Evolutionary conservation across 2,329 filamentous ascomycete species (phyloP).

Genomic region (Alternaria incomplexa): DNA sequence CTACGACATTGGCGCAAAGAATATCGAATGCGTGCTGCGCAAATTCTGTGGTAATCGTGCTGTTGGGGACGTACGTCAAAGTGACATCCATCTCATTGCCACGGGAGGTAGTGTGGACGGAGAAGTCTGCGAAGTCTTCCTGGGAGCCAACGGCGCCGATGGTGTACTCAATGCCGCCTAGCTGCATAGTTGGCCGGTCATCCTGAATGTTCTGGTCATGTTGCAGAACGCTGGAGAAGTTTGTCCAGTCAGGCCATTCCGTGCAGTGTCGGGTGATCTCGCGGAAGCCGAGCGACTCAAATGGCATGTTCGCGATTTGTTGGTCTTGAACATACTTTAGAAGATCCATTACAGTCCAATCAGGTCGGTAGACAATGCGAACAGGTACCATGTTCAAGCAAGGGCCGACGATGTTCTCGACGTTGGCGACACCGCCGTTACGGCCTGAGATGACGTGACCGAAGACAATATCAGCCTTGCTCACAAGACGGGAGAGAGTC

Average conservation of each 20-base stretch:
- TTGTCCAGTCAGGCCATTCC: constrained; percentile 47
- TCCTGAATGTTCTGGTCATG: constrained; percentile 41
- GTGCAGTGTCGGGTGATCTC: constrained; percentile 45
- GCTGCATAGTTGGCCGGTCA: constrained; percentile 57
- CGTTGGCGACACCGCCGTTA: constrained; percentile 44
- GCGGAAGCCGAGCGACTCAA: constrained; percentile 42
- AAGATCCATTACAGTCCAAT: constrained; percentile 48
- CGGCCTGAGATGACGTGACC: constrained; percentile 52
- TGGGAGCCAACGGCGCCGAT: constrained; percentile 38
- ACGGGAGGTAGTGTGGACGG: constrained; percentile 34
- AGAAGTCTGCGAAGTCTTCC: constrained; percentile 45
- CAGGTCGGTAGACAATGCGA: constrained; percentile 43
- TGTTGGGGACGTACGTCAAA: constrained; percentile 42
- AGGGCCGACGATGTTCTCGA: constrained; percentile 50
- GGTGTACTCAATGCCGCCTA: constrained; percentile 44
- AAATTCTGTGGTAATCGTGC: constrained; percentile 60
- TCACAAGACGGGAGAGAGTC: constrained; percentile 47
- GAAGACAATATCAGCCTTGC: constrained; percentile 51
- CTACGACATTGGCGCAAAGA: constrained; percentile 35
- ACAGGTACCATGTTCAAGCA: constrained; percentile 54
- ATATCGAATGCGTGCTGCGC: constrained; percentile 55
- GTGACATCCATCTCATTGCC: constrained; percentile 35
- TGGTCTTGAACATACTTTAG: constrained; percentile 52
- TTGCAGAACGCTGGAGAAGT: constrained; percentile 43
- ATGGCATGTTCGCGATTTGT: constrained; percentile 50